Conservation (phyloP, 73 alveolate species). For the Tetrahymena malaccensis region DNA sequence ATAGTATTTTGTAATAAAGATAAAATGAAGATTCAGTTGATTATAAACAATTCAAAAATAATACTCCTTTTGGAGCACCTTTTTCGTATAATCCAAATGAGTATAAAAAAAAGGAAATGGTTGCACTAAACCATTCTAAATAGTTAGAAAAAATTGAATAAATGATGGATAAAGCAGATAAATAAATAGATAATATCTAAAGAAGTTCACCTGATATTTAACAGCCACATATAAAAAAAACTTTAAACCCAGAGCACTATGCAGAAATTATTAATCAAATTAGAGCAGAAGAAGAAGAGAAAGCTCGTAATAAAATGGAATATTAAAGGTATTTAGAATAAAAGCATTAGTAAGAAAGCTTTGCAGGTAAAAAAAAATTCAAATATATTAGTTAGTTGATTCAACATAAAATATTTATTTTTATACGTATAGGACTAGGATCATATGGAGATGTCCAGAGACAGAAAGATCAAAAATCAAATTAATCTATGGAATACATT, state of each 20-base stretch:
- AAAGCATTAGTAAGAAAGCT: neutral
- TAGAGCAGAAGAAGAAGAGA: neutral
- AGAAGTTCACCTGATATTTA: neutral
- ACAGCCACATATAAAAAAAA: neutral
- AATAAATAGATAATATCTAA: neutral
- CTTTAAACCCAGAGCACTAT: neutral
- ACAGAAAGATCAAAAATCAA: neutral
- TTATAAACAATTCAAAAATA: neutral
- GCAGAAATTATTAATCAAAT: neutral
- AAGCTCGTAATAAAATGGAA: neutral
- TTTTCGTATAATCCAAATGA: neutral
- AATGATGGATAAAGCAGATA: neutral
- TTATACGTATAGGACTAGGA: neutral
- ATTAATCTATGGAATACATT: neutral
- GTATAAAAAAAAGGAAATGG: neutral
- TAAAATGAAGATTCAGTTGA: neutral
- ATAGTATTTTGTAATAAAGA: neutral
- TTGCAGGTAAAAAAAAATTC: neutral
- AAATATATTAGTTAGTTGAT: no score
- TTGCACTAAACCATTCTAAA: neutral
- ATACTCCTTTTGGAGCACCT: neutral
- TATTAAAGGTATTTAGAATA: neutral
- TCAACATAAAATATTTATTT: neutral
- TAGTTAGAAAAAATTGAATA: neutral
- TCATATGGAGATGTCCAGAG: neutral